phyloP scores from a whole-genome alignment of 2,329 filamentous ascomycete genomes.

The Exophiala xenobiotica region DNA sequence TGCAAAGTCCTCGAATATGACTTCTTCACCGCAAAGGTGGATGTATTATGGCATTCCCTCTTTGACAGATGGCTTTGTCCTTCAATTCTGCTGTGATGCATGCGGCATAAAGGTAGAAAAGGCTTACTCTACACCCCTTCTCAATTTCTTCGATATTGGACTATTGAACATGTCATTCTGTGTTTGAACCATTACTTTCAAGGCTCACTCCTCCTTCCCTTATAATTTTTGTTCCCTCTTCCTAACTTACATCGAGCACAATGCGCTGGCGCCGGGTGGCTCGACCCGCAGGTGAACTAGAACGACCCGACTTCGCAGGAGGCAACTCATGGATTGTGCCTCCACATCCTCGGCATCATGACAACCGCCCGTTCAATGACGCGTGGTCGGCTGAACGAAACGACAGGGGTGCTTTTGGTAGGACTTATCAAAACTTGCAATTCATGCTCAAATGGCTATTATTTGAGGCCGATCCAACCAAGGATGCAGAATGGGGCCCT shows the following conservation, averaged over 20 bases:
- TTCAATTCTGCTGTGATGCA: neutral
- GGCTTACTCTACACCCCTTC: neutral
- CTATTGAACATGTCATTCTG: too few species aligned
- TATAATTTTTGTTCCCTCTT: neutral
- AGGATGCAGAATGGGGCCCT: constrained; percentile 23
- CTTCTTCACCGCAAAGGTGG: too few species aligned
- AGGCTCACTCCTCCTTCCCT: neutral
- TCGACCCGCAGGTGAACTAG: neutral
- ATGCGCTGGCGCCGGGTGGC: constrained; percentile 3
- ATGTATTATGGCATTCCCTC: too few species aligned
- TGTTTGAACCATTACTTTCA: too few species aligned
- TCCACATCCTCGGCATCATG: too few species aligned
- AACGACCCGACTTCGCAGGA: constrained; percentile 3
- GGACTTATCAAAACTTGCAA: neutral
- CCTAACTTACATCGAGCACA: too few species aligned
- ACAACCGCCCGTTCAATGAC: neutral
- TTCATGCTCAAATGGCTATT: constrained; percentile 8
- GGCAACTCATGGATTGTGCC: too few species aligned
- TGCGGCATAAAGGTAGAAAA: neutral
- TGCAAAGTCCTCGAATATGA: too few species aligned
- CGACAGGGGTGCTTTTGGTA: constrained; percentile 13
- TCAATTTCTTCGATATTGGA: neutral
- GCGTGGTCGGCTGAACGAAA: constrained; percentile 9
- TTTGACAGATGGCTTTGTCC: too few species aligned
- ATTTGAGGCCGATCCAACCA: constrained; percentile 4